phyloP scores from a whole-genome alignment of 1,139 yeast genomes.

The Kodamaea arcana region DNA sequence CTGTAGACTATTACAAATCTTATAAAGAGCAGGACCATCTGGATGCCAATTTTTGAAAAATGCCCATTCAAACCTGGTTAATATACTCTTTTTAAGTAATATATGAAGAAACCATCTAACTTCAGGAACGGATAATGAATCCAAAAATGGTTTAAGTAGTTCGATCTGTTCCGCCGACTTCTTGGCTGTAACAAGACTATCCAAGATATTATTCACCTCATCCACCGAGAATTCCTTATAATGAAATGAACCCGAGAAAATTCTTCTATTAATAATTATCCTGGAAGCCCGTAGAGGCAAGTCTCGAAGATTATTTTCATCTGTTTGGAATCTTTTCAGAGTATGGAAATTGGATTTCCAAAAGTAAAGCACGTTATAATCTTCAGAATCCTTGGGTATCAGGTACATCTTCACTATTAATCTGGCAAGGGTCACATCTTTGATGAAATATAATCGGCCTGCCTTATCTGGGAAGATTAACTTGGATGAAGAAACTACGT shows the following conservation, averaged over 20 bases:
- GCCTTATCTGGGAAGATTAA: slow-evolving; percentile 64
- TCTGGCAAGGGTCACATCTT: slow-evolving; percentile 48
- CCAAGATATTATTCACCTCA: slow-evolving; percentile 56
- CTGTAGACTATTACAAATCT: slow-evolving; percentile 64
- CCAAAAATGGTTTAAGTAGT: slow-evolving; percentile 48
- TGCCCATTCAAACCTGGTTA: slow-evolving; percentile 59
- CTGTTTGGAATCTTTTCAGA: slow-evolving; percentile 23
- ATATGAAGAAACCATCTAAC: slow-evolving; percentile 68
- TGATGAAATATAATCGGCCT: slow-evolving; percentile 47
- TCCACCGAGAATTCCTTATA: slow-evolving; percentile 34
- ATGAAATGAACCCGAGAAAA: slow-evolving; percentile 15
- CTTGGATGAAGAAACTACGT: slow-evolving; percentile 65
- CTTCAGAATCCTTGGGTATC: slow-evolving; percentile 34
- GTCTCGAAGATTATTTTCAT: slow-evolving; percentile 36
- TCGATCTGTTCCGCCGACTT: slow-evolving; percentile 32
- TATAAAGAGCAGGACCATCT: slow-evolving; percentile 62
- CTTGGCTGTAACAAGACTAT: slow-evolving; percentile 39
- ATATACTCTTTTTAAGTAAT: slow-evolving; percentile 53
- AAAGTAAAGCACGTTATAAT: slow-evolving; percentile 29
- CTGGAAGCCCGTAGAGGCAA: slow-evolving; percentile 29
- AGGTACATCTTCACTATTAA: slow-evolving; percentile 34
- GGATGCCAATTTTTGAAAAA: slow-evolving; percentile 75
- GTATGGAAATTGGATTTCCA: slow-evolving; percentile 40
- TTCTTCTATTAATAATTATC: slow-evolving; percentile 43
- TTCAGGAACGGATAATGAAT: slow-evolving; percentile 59